A percentile compares a stretch with the other conserved stretches of the same genome.
Conservation (phyloP, 176 grass and related monocot species). For the Carex myosuroides region DNA sequence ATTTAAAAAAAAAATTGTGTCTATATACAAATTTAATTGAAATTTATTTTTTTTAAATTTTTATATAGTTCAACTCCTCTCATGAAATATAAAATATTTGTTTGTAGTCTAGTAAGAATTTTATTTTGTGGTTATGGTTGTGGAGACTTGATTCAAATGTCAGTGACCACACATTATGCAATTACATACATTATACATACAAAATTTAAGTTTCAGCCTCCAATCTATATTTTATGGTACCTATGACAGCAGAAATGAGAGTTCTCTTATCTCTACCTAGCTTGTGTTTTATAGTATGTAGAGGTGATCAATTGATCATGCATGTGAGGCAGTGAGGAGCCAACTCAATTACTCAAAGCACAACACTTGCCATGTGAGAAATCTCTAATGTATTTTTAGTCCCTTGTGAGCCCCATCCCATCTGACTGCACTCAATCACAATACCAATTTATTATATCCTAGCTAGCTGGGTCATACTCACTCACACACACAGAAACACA, state of each 20-base stretch:
- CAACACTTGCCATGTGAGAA: conserved; percentile 23
- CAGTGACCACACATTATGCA: too few species aligned
- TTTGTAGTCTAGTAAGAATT: too few species aligned
- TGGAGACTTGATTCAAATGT: too few species aligned
- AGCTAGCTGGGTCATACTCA: conserved; percentile 2
- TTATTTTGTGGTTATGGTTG: too few species aligned
- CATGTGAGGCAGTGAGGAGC: conserved; percentile 23
- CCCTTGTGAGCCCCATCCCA: conserved; percentile 4
- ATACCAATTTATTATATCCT: not conserved
- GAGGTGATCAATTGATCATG: not conserved
- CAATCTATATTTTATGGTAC: not conserved
- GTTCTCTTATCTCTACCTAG: not conserved
- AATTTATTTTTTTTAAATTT: too few species aligned
- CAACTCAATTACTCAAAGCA: conserved; percentile 15
- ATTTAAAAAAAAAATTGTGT: too few species aligned
- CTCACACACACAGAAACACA: not conserved
- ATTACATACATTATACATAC: too few species aligned
- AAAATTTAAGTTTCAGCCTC: too few species aligned
- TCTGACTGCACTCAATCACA: not conserved
- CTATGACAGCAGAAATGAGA: not conserved
- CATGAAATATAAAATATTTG: too few species aligned
- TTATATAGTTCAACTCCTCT: too few species aligned
- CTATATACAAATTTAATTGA: too few species aligned
- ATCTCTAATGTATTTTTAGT: conserved; percentile 3
- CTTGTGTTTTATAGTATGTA: not conserved